phyloP scores from a whole-genome alignment of 2,329 filamentous ascomycete genomes.

The Xenosphaeropsis pyriputrescens region DNA sequence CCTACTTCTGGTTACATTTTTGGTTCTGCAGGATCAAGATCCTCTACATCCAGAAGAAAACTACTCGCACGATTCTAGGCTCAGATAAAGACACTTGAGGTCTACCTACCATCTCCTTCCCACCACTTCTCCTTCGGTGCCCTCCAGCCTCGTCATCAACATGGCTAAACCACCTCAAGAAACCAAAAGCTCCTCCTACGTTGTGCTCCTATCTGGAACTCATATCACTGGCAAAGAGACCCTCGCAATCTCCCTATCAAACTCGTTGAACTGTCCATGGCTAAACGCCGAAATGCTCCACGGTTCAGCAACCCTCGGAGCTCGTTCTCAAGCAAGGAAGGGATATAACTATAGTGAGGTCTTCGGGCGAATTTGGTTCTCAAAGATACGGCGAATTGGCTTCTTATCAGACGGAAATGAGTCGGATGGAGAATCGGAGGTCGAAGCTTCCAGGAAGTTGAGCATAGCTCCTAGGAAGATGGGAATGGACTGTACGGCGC shows the following conservation, averaged over 20 bases:
- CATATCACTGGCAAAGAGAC: conserved; percentile 4
- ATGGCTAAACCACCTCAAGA: too few relatives aligned
- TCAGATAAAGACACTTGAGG: too few relatives aligned
- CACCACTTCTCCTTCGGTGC: too few relatives aligned
- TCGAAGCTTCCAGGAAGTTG: not conserved
- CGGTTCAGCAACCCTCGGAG: too few relatives aligned
- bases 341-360: conserved; percentile 1
- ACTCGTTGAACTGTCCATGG: conserved; percentile 2
- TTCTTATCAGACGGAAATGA: conserved; percentile 1
- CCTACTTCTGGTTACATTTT: too few relatives aligned
- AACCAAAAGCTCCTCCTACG: not conserved
- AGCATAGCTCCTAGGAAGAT: too few relatives aligned
- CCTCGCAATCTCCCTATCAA: conserved; percentile 3
- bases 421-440: conserved; percentile 1
- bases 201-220: conserved; percentile 4
- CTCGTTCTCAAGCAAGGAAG: not conserved
- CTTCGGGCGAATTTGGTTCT: conserved; percentile 1
- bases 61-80: too few relatives aligned
- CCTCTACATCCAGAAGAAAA: too few relatives aligned
- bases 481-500: conserved; percentile 1
- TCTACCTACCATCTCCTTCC: too few relatives aligned
- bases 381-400: not conserved
- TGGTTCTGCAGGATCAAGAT: too few relatives aligned
- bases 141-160: too few relatives aligned
- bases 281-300: conserved; percentile 2